phyloP scores from a whole-genome alignment of 805 yeast species.

The Wickerhamomyces tratensis region DNA sequence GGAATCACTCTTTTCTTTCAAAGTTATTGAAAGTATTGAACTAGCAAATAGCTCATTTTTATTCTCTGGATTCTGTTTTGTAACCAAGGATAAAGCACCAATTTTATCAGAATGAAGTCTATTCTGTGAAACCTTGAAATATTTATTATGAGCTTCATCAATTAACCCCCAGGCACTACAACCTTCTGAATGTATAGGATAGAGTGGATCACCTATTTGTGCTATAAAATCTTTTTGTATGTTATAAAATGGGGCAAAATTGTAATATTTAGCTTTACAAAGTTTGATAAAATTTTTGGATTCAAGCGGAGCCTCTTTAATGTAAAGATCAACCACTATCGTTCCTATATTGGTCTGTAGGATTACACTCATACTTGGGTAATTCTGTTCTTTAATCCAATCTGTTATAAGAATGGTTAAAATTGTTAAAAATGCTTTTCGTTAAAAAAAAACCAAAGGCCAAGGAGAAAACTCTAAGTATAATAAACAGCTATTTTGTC shows the following conservation, averaged over 20 bases:
- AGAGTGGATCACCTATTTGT: slow-evolving; percentile 40
- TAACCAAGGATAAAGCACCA: slow-evolving; percentile 27
- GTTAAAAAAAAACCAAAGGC: too few species aligned
- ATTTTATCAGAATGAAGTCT: slow-evolving; percentile 14
- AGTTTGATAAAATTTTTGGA: slow-evolving; percentile 41
- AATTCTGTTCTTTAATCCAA: too few species aligned
- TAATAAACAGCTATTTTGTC: too few species aligned
- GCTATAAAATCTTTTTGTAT: slow-evolving; percentile 28
- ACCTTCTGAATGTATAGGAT: slow-evolving; percentile 27
- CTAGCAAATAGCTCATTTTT: slow-evolving; percentile 15
- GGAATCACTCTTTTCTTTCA: slow-evolving; percentile 19
- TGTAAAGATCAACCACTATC: slow-evolving; percentile 38
- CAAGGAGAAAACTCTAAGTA: too few species aligned
- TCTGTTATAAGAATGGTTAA: too few species aligned
- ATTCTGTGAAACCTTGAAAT: slow-evolving; percentile 14
- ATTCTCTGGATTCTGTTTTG: slow-evolving; percentile 1
- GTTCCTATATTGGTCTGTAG: slow-evolving; percentile 25
- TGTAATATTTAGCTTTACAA: slow-evolving; percentile 41
- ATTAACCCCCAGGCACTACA: slow-evolving; percentile 22
- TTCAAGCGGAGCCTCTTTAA: slow-evolving; percentile 25
- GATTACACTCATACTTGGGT: background rate
- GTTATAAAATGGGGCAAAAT: slow-evolving; percentile 39
- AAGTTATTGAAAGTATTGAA: slow-evolving; percentile 28
- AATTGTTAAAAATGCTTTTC: too few species aligned
- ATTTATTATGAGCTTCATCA: slow-evolving; percentile 6